Conservation (phyloP, 495 filamentous ascomycete species). For the Neurospora discreta region DNA sequence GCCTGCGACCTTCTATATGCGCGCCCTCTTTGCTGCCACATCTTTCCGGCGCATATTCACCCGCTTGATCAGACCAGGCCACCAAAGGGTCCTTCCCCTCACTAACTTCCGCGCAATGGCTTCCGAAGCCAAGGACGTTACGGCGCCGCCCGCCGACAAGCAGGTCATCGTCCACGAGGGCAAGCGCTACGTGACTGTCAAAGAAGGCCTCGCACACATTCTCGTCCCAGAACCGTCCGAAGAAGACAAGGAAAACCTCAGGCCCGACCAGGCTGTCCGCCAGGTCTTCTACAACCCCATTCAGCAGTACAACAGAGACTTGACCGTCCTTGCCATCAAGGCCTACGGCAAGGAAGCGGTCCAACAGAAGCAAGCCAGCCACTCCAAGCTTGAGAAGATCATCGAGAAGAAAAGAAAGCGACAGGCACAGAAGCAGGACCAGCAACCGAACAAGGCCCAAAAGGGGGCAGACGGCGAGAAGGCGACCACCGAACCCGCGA, state of each 20-base stretch:
- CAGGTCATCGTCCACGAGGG: conserved; percentile 26
- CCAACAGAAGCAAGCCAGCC: conserved; percentile 32
- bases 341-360: conserved; percentile 64
- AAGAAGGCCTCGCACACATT: conserved; percentile 36
- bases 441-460: conserved; percentile 16
- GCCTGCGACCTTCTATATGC: conserved; percentile 1
- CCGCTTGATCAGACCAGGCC: background rate
- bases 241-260: conserved; percentile 14
- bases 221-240: conserved; percentile 28
- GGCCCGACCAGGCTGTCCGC: conserved; percentile 41
- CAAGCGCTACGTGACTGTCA: conserved; percentile 29
- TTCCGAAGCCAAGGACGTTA: conserved; percentile 12
- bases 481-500: background rate
- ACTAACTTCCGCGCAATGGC: conserved; percentile 13
- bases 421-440: conserved; percentile 18
- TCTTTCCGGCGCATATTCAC: conserved; percentile 4
- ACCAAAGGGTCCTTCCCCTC: background rate
- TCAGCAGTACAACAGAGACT: conserved; percentile 94
- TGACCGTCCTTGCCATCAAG: conserved; percentile 84
- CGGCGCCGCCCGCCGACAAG: conserved; percentile 18
- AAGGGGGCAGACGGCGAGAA: conserved; percentile 6
- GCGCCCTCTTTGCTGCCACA: conserved; percentile 1
- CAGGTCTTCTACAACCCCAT: conserved; percentile 97
- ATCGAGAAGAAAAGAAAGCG: conserved; percentile 39
- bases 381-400: conserved; percentile 25